Evolutionary conservation across 1,284 basidiomycete species (phyloP).

Genomic region (Sanghuangporus weigelae): DNA sequence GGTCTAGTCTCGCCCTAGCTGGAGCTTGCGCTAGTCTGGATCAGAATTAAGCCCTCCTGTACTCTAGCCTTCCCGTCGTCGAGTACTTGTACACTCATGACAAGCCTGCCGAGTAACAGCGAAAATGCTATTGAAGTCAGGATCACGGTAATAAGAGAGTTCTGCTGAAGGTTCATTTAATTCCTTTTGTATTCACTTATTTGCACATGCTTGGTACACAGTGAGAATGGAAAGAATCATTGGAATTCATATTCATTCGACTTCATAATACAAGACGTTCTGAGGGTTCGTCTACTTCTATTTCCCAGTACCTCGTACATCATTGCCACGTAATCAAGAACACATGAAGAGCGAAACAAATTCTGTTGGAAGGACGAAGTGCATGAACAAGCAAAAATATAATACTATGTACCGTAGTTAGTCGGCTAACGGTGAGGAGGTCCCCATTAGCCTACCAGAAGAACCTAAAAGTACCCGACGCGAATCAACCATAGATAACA

Average conservation of each 20-base stretch:
- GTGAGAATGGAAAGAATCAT: too few species aligned
- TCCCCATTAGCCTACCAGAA: neutral
- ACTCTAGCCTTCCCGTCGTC: too few species aligned
- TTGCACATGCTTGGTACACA: too few species aligned
- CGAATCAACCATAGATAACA: neutral
- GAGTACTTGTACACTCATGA: too few species aligned
- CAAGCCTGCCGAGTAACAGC: too few species aligned
- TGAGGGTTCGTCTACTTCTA: neutral
- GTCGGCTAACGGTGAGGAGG: neutral
- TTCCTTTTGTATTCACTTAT: too few species aligned
- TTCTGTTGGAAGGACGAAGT: neutral
- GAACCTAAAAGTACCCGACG: neutral
- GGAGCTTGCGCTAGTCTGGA: neutral
- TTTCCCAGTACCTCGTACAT: neutral
- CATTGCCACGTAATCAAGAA: neutral
- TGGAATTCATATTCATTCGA: too few species aligned
- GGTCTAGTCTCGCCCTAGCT: neutral
- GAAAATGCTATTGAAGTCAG: too few species aligned
- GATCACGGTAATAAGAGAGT: too few species aligned
- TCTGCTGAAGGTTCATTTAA: too few species aligned
- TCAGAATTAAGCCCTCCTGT: too few species aligned
- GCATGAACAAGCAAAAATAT: neutral
- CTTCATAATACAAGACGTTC: neutral
- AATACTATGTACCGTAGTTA: neutral
- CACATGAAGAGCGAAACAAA: too few species aligned